Percentiles rank a stretch among this genome's conserved stretches.
Conservation (phyloP, 2,329 filamentous ascomycete species). For the Chaetoscypha palmicola region DNA sequence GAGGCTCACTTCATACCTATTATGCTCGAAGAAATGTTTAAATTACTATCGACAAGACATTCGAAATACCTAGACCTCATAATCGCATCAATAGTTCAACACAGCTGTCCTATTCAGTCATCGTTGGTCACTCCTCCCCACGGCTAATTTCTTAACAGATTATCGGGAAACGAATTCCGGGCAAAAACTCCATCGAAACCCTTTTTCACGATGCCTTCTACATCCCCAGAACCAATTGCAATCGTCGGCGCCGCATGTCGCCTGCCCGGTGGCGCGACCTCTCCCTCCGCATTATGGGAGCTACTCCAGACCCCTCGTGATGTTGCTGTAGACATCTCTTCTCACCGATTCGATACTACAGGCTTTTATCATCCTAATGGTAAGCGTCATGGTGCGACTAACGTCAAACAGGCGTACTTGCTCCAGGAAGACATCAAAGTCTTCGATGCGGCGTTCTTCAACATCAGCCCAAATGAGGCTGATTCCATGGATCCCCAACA, state of each 20-base stretch:
- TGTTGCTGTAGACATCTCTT: constrained; percentile 37
- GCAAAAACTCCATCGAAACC: background rate
- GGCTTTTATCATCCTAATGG: constrained; percentile 44
- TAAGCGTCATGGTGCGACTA: background rate
- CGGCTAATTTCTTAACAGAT: no score
- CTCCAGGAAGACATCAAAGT: constrained; percentile 28
- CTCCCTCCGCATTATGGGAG: constrained; percentile 41
- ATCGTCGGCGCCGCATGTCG: constrained; percentile 34
- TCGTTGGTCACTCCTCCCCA: no score
- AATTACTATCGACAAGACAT: no score
- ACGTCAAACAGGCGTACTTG: constrained; percentile 22
- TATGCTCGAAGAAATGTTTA: no score
- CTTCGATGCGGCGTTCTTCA: constrained; percentile 34
- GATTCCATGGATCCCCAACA: constrained; percentile 12
- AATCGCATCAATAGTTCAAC: no score
- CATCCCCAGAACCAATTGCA: constrained; percentile 19
- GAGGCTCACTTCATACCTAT: no score
- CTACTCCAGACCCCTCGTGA: constrained; percentile 38
- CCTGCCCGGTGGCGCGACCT: constrained; percentile 34
- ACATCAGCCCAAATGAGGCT: constrained; percentile 21
- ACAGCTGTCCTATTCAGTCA: no score
- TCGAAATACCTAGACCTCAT: no score
- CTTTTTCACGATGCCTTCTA: background rate
- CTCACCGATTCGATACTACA: constrained; percentile 38
- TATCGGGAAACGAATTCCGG: no score